Evolutionary conservation across 2,329 filamentous ascomycete genomes (phyloP), one percentile per base, ranked within the genome.

Genomic region (Colletotrichum trifolii): DNA sequence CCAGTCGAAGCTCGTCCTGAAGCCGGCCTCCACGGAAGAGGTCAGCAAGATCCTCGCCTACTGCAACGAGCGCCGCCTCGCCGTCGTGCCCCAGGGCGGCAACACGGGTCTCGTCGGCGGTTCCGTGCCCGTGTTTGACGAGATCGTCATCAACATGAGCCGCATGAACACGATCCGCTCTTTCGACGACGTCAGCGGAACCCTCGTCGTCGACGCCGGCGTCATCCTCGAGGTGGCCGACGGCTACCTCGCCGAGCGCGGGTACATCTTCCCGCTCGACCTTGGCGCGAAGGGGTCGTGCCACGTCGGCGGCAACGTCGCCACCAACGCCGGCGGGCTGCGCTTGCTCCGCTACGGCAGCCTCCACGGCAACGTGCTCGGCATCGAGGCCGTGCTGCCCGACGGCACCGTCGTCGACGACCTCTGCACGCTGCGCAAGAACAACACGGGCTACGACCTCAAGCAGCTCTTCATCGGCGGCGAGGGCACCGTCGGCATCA

Each of bases 221-320:
- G 91, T 93, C 67, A 93, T 99, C 66, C 86, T 99, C 12, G 96
- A 99, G 80, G 86, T 90, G 4, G 94, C 91, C 6, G 96, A 99
- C 78, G 89, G 91, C 71, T 96, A 91, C 75, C 85, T 99, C 48
- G 92, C 91, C 6, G 88, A 96, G 77, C 89, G 87, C 71, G 89
- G 89, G 53, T 90, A 97, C 80, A 91, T 99, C 72, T 99, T 98
- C 81, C 96, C 96, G 17, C 85, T 99, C 49, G 96, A 99, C 75
- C 87, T 99, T n/a, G 96, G 95, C 58, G 96, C 96, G 12, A 99
- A 99, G 81, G 96, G 96, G 2, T 97, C 93, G 7, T 98, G 96
- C 78, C 94, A 98, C 66, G 91, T 99, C 68, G 96, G 96, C 70
- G 96, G 96, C 54, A 99, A 98, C 76, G 90, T 99, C 8, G 90